These are phyloP conservation scores for Cladosporium oxysporum DNA, from an alignment of 2,329 filamentous ascomycete species.

Conservation along the genomic window DNA sequence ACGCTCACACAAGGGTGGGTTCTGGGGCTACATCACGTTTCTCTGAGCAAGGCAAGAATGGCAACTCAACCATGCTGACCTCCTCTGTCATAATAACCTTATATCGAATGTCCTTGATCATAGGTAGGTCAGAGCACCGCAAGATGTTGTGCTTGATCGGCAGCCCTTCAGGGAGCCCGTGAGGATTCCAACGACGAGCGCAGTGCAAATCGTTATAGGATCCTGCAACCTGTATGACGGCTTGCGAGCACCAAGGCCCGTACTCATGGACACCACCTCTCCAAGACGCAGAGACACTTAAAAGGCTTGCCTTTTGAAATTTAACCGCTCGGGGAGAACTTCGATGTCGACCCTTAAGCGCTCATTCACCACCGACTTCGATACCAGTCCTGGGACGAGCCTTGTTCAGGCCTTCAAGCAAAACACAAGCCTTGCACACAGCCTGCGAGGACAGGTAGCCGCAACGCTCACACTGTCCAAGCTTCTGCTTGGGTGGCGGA, in stretches of 20 bases:
- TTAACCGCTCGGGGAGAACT: not conserved
- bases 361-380: conserved; percentile 31
- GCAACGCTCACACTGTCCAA: conserved; percentile 82
- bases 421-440: conserved; percentile 88
- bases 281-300: not conserved
- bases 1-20: not conserved
- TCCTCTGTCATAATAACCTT: not conserved
- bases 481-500: conserved; percentile 61
- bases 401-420: conserved; percentile 90
- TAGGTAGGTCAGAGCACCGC: not conserved
- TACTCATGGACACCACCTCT: not conserved
- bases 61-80: not conserved
- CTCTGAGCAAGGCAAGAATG: not conserved
- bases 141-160: not conserved
- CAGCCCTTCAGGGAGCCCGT: not conserved
- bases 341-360: not conserved
- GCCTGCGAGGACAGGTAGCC: conserved; percentile 95
- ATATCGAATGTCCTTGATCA: not conserved
- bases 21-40: not conserved
- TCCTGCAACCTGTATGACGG: not conserved
- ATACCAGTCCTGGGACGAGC: conserved; percentile 49
- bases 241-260: not conserved
- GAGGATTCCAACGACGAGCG: not conserved
- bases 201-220: not conserved
- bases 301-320: not conserved